Evolutionary conservation across 106 monocot species (phyloP).

Genomic region (Dactylorhiza incarnata): DNA sequence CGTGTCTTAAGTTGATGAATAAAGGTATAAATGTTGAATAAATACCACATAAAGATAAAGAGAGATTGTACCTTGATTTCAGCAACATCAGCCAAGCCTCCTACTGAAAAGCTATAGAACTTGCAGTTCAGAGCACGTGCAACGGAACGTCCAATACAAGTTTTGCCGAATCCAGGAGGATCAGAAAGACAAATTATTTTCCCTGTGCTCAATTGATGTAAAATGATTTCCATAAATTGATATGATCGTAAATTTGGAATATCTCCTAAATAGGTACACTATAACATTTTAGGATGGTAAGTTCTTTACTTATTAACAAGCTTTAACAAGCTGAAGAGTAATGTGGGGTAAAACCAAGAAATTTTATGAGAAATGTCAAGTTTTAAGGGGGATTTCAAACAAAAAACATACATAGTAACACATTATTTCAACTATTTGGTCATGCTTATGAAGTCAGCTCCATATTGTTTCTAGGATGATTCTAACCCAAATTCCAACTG

Average conservation of each 20-base stretch:
- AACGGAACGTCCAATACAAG: constrained; percentile 91
- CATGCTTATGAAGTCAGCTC: neutral
- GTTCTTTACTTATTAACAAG: neutral
- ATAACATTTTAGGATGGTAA: constrained; percentile 2
- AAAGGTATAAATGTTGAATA: neutral
- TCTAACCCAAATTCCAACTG: neutral
- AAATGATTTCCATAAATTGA: neutral
- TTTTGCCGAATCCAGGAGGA: constrained; percentile 97
- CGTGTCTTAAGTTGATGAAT: neutral
- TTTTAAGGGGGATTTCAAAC: neutral
- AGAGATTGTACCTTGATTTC: constrained; percentile 63
- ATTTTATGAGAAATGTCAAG: neutral
- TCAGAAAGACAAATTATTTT: constrained; percentile 94
- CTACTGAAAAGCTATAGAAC: constrained; percentile 87
- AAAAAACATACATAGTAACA: neutral
- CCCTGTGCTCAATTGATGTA: constrained; percentile 27
- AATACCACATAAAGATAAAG: neutral
- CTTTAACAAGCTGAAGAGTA: too few relatives aligned
- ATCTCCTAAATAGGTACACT: neutral
- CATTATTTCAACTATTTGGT: neutral
- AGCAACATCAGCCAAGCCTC: constrained; percentile 95
- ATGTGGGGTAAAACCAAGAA: too few relatives aligned
- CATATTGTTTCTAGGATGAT: neutral
- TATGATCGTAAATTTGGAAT: neutral
- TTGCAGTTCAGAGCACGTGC: constrained; percentile 72